Percentiles rank a stretch among this genome's conserved stretches.
These are phyloP conservation scores for Neofusicoccum ribis DNA, from an alignment of 2,329 filamentous ascomycete genomes.

Conservation along the genomic window DNA sequence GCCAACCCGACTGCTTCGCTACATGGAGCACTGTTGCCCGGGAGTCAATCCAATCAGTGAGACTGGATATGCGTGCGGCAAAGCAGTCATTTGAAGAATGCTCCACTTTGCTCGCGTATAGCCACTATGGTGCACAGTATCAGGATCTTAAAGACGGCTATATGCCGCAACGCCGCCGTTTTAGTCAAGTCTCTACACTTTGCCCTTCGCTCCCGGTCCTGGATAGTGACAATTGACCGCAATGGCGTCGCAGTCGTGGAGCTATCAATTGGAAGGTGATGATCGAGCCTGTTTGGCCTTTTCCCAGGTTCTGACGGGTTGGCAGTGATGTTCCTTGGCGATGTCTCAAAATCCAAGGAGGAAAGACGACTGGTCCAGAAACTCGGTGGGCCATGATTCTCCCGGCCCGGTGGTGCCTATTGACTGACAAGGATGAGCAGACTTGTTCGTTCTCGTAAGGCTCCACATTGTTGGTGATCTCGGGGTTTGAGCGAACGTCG, in stretches of 20 bases:
- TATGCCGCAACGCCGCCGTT: background rate
- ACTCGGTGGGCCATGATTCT: constrained; percentile 23
- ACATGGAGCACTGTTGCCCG: background rate
- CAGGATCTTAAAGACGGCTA: background rate
- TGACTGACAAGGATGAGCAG: constrained; percentile 15
- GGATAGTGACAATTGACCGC: background rate
- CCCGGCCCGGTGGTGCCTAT: background rate
- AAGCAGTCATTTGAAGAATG: background rate
- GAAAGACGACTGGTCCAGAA: constrained; percentile 31
- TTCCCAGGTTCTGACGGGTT: background rate
- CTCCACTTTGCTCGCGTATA: background rate
- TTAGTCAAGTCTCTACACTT: background rate
- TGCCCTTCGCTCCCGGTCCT: background rate
- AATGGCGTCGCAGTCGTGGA: background rate
- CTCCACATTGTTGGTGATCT: background rate
- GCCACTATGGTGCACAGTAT: background rate
- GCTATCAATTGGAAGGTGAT: background rate
- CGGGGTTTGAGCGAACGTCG: background rate
- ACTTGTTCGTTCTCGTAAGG: constrained; percentile 31
- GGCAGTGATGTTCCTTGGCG: background rate
- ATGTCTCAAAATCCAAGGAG: constrained; percentile 23
- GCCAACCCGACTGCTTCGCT: background rate
- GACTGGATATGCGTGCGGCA: background rate
- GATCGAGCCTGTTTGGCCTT: background rate
- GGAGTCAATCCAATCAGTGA: background rate